Evolutionary conservation across 192 early-diverging fungal species (phyloP).

Genomic region (Phycomyces nitens): DNA sequence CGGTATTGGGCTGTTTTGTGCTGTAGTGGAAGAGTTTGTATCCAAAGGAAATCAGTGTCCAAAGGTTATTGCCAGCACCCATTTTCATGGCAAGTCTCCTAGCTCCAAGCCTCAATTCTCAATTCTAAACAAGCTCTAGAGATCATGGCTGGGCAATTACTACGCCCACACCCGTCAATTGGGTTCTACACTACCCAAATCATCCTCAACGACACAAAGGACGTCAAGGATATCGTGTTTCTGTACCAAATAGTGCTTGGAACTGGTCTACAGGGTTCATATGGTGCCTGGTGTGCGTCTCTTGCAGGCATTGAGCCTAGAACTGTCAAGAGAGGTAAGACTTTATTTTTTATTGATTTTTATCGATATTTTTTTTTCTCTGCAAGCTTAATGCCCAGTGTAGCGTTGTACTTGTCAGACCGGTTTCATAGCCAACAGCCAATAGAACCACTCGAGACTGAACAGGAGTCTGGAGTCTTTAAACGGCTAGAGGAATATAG

Average conservation of each 20-base stretch:
- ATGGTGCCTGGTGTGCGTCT: constrained; percentile 45
- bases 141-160: constrained; percentile 44
- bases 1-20: constrained; percentile 79
- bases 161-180: constrained; percentile 39
- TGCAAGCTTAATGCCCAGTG: background rate
- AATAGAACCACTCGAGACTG: background rate
- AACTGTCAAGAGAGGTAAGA: constrained; percentile 40
- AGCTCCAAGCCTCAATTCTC: no score
- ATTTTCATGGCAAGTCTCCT: constrained; percentile 73
- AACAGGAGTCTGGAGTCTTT: background rate
- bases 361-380: constrained; percentile 1
- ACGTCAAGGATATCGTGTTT: constrained; percentile 46
- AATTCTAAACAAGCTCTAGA: constrained; percentile 32
- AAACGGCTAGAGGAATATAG: background rate
- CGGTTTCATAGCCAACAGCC: background rate
- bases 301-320: constrained; percentile 35
- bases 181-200: constrained; percentile 58
- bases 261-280: constrained; percentile 29
- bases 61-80: constrained; percentile 73
- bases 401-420: constrained; percentile 2
- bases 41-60: constrained; percentile 49
- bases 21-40: constrained; percentile 58
- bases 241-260: constrained; percentile 59
- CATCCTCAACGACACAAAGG: constrained; percentile 15
- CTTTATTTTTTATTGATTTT: background rate